Evolutionary conservation across 345 rosid species (phyloP), one percentile per base, ranked within the genome.

Genomic region (Kernera saxatilis): DNA sequence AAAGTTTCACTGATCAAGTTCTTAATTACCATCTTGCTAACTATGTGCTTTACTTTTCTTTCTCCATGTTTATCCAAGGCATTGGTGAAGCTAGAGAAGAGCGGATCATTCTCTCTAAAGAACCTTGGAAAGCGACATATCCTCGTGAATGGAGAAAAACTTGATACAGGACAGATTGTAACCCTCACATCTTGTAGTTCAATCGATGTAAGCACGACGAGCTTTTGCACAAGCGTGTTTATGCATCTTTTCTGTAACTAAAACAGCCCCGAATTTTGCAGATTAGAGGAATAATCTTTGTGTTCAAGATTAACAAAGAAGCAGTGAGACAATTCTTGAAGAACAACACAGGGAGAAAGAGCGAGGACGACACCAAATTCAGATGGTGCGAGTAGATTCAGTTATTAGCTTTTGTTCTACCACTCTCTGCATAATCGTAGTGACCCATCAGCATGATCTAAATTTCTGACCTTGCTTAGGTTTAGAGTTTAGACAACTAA

Each of bases 21-120:
- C 44, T 30, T 43, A 14, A 5, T 27, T 8, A 33, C 30, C 33
- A 35, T 19, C 26, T 9, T 64, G 37, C 22, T 46, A 52, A 29
- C 63, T 33, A 60, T 40, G n/a, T n/a, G n/a, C n/a, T n/a, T n/a
- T n/a, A n/a, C n/a, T n/a, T n/a, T n/a, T n/a, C n/a, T n/a, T n/a
- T n/a, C n/a, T n/a, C n/a, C n/a, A n/a, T n/a, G n/a, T n/a, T n/a
- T 21, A 43, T 73, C 67, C 26, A 72, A 90, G 97, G 97, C 94
- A 18, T 55, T 86, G 55, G 78, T 90, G 62, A 88, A 75, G 82
- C 77, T 90, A 83, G 89, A 84, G 62, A 63, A 71, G 59, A 68
- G 84, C 53, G 92, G 94, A 50, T 84, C 87, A 25, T 86, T 90
- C 80, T 35, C 72, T 58, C 51, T 88, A 66, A 85, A 78, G 82